These are phyloP conservation scores for Talaromyces marneffei DNA, from an alignment of 2,329 filamentous ascomycete species.

Conservation along the genomic window DNA sequence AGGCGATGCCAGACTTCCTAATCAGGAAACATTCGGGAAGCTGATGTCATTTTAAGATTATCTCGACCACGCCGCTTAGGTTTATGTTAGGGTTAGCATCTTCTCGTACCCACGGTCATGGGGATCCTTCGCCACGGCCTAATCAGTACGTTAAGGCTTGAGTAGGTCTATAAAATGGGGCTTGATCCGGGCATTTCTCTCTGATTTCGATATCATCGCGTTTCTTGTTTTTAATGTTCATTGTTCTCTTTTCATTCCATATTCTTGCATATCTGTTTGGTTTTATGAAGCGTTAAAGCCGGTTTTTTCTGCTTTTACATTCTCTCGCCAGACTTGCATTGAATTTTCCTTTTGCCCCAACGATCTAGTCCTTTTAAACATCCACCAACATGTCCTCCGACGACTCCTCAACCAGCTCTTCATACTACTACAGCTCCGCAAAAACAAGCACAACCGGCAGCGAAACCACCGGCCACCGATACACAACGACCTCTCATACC, in stretches of 20 bases:
- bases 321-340: neutral
- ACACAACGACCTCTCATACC: conserved; percentile 28
- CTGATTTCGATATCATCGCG: neutral
- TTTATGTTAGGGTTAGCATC: neutral
- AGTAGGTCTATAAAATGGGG: conserved; percentile 1
- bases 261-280: neutral
- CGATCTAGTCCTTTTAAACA: neutral
- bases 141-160: neutral
- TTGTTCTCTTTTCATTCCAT: neutral
- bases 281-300: neutral
- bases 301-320: neutral
- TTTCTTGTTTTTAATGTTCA: neutral
- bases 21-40: neutral
- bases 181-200: neutral
- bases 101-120: neutral
- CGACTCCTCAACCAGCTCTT: conserved; percentile 27
- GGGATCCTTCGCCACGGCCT: neutral
- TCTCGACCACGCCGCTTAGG: neutral
- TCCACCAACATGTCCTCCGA: neutral
- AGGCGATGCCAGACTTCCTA: neutral
- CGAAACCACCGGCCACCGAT: conserved; percentile 28
- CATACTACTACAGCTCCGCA: conserved; percentile 30
- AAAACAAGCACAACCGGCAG: conserved; percentile 23
- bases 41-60: conserved; percentile 4
- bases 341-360: neutral